phyloP scores from a whole-genome alignment of 2,329 filamentous ascomycete species.

The Tolypocladium guangdongense region DNA sequence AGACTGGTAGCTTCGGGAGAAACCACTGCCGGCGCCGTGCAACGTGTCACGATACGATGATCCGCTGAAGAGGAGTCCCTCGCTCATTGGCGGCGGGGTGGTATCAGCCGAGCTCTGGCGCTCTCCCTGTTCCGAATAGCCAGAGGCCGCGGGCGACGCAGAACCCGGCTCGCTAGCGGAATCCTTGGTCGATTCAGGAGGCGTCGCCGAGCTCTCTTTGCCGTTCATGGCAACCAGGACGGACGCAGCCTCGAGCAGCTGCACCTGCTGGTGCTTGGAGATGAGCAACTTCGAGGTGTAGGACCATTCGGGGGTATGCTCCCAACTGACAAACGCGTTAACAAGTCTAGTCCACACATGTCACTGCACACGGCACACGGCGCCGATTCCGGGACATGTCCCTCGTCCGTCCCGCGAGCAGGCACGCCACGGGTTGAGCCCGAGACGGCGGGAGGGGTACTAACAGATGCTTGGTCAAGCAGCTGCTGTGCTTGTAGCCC shows the following conservation, averaged over 20 bases:
- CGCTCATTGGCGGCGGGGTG: slow-evolving; percentile 73
- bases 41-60: slow-evolving; percentile 45
- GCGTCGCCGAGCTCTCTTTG: slow-evolving; percentile 42
- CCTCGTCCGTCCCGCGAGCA: slow-evolving; percentile 4
- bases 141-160: slow-evolving; percentile 69
- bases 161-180: slow-evolving; percentile 74
- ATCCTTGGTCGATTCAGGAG: slow-evolving; percentile 55
- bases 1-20: slow-evolving; percentile 76
- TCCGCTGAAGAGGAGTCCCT: slow-evolving; percentile 46
- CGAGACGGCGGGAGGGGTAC: slow-evolving; percentile 51
- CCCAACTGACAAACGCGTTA: slow-evolving; percentile 60
- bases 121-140: slow-evolving; percentile 67
- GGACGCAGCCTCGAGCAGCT: slow-evolving; percentile 92
- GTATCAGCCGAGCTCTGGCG: slow-evolving; percentile 81
- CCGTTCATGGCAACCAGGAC: slow-evolving; percentile 85
- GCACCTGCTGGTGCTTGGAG: slow-evolving; percentile 98
- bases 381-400: slow-evolving; percentile 4
- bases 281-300: slow-evolving; percentile 95
- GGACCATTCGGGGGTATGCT: slow-evolving; percentile 97
- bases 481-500: slow-evolving; percentile 99
- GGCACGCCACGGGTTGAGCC: slow-evolving; percentile 23
- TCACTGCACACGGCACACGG: slow-evolving; percentile 5
- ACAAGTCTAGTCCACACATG: neutral
- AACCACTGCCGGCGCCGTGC: slow-evolving; percentile 44
- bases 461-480: slow-evolving; percentile 99